These are phyloP conservation scores for Haematococcus sp. DNA, from an alignment of 139 green algal genomes.

Conservation along the genomic window DNA sequence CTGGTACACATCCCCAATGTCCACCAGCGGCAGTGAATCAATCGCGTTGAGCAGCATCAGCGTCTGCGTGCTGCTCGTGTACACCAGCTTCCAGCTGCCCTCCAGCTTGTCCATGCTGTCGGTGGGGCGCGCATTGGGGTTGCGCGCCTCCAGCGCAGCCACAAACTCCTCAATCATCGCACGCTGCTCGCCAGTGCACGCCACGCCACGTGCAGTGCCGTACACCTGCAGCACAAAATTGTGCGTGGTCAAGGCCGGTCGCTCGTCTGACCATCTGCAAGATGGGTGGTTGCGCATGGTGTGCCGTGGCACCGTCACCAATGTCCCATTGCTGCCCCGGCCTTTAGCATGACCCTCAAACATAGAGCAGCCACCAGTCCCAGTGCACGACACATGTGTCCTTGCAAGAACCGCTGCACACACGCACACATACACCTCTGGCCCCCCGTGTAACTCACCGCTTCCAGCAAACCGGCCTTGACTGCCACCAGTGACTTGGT, in stretches of 20 bases:
- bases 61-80: constrained; percentile 60
- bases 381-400: too few relatives aligned
- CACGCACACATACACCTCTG: too few relatives aligned
- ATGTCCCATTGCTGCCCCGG: too few relatives aligned
- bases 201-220: constrained; percentile 46
- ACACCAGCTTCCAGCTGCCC: constrained; percentile 60
- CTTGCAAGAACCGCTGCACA: too few relatives aligned
- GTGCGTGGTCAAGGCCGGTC: too few relatives aligned
- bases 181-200: constrained; percentile 27
- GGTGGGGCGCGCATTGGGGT: constrained; percentile 35
- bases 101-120: constrained; percentile 24
- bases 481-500: not conserved
- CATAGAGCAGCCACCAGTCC: too few relatives aligned
- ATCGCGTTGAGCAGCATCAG: constrained; percentile 55
- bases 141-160: constrained; percentile 46
- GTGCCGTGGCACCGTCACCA: too few relatives aligned
- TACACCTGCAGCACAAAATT: too few relatives aligned
- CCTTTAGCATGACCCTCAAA: too few relatives aligned
- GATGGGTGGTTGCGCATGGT: too few relatives aligned
- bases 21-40: constrained; percentile 50
- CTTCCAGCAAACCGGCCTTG: constrained; percentile 45
- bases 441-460: too few relatives aligned
- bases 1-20: constrained; percentile 59
- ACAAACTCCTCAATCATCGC: constrained; percentile 58
- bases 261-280: too few relatives aligned